These are phyloP conservation scores for Asterella californica DNA, from an alignment of 225 moss, liverwort and hornwort species.

Conservation along the genomic window DNA sequence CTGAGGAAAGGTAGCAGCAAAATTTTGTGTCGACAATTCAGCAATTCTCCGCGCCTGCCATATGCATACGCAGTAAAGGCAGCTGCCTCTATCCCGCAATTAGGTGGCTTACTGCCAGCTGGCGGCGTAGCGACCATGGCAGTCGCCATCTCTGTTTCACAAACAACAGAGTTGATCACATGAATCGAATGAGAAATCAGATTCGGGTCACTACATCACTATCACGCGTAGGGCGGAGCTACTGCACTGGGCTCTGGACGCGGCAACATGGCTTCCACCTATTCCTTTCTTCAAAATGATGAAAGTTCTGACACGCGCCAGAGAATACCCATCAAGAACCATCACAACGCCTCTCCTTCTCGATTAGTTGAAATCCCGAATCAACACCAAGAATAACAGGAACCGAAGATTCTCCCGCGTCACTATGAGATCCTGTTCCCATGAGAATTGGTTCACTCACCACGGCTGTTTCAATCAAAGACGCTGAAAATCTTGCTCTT, in stretches of 20 bases:
- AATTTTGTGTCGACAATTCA: no score
- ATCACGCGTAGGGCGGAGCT: neutral
- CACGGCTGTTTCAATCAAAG: neutral
- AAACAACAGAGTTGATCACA: neutral
- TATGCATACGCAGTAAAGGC: neutral
- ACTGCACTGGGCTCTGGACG: neutral
- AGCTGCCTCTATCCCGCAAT: neutral
- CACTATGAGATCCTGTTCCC: neutral
- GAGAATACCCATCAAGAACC: neutral
- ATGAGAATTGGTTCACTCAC: neutral
- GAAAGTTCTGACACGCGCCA: neutral
- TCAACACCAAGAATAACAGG: neutral
- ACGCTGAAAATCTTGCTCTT: no score
- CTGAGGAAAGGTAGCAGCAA: neutral
- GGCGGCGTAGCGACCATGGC: constrained; percentile 3
- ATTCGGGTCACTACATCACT: neutral
- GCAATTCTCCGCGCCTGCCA: neutral
- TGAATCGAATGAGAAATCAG: neutral
- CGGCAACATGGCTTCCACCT: neutral
- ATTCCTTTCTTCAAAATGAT: neutral
- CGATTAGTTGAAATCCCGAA: neutral
- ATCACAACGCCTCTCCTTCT: neutral
- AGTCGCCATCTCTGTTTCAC: constrained; percentile 3
- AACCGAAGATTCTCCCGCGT: neutral
- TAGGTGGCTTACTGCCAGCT: neutral